These are phyloP conservation scores for Boechera retrofracta DNA, from an alignment of 345 rosid genomes.

Conservation along the genomic window DNA sequence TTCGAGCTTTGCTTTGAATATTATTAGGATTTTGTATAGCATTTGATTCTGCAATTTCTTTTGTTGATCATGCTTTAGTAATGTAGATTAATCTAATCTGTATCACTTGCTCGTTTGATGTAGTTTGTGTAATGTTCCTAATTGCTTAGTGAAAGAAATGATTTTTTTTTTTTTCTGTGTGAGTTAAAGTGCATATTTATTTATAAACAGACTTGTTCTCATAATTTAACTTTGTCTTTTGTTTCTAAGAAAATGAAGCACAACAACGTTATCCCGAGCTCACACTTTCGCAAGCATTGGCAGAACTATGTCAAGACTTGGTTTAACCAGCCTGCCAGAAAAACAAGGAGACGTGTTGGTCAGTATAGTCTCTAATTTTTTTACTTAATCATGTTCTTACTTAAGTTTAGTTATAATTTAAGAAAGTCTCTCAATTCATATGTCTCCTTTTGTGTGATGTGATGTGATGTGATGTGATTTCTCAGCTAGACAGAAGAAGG, in stretches of 20 bases:
- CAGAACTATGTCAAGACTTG: constrained; percentile 84
- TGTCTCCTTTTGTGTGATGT: background rate
- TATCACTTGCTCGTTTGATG: background rate
- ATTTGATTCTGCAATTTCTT: background rate
- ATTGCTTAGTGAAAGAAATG: background rate
- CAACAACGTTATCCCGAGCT: constrained; percentile 71
- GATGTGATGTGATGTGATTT: constrained; percentile 1
- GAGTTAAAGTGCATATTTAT: too few species aligned
- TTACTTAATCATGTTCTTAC: background rate
- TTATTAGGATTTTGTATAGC: background rate
- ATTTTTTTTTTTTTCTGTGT: background rate
- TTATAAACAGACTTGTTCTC: background rate
- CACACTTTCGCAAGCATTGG: constrained; percentile 89
- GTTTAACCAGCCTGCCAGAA: constrained; percentile 91
- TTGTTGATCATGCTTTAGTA: background rate
- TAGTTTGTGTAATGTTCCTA: background rate
- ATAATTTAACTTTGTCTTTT: background rate
- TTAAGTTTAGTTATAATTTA: background rate
- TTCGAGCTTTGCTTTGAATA: background rate
- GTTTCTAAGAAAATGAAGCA: constrained; percentile 57
- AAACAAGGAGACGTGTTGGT: constrained; percentile 71
- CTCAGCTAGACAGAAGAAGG: constrained; percentile 88
- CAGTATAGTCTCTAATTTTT: background rate
- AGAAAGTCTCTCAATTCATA: background rate
- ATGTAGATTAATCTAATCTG: background rate